A percentile compares a stretch with the other conserved stretches of the same genome.
Evolutionary conservation across 2,329 filamentous ascomycete species (phyloP).

Genomic region (Beauveria varroae): DNA sequence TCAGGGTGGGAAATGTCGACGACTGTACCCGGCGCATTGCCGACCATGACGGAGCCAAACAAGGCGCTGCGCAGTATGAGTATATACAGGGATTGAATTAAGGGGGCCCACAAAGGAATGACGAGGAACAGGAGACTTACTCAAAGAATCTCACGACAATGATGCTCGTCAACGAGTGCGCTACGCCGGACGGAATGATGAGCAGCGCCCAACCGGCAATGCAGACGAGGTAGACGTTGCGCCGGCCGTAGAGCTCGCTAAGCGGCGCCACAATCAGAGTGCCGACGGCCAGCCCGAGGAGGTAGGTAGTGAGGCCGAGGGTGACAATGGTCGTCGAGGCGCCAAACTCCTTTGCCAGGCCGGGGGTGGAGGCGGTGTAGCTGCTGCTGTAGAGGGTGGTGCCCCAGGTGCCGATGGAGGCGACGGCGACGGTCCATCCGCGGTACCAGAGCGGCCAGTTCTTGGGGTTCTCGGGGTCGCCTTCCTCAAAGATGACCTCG

Average conservation of each 20-base stretch:
- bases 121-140: constrained; percentile 28
- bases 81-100: no score
- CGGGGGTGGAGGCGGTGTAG: constrained; percentile 65
- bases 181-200: constrained; percentile 64
- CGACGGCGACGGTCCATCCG: constrained; percentile 34
- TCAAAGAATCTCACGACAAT: constrained; percentile 69
- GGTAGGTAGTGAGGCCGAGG: constrained; percentile 70
- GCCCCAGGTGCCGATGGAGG: constrained; percentile 40
- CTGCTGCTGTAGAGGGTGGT: constrained; percentile 69
- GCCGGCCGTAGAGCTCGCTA: constrained; percentile 61
- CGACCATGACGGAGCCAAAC: constrained; percentile 68
- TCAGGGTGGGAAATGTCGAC: constrained; percentile 78
- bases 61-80: constrained; percentile 27
- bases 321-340: constrained; percentile 55
- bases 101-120: not conserved
- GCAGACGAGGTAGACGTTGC: constrained; percentile 61
- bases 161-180: constrained; percentile 58
- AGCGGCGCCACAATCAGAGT: constrained; percentile 67
- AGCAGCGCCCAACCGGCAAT: constrained; percentile 58
- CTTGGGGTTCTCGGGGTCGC: constrained; percentile 56
- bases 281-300: constrained; percentile 66
- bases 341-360: constrained; percentile 60
- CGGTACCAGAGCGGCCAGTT: constrained; percentile 55
- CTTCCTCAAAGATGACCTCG: constrained; percentile 64
- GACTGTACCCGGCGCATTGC: constrained; percentile 75